Base-by-base conservation (phyloP, 2,329 filamentous ascomycete genomes). In the Westerdykella sp. region DNA sequence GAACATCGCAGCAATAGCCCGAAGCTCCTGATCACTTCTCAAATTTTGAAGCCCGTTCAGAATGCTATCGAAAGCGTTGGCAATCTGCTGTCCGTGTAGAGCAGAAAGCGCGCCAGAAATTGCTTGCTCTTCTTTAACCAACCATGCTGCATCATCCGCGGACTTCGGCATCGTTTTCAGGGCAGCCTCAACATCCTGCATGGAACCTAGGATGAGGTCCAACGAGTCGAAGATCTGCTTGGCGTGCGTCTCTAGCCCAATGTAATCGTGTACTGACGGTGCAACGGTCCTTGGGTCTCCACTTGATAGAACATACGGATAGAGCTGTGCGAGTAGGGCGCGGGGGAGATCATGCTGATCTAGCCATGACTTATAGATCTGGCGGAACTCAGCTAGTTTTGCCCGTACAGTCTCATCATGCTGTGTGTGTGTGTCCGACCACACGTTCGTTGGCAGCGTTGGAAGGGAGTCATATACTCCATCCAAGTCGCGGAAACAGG, bases 171-270 rank as follows among this genome's bases (percentile, higher is more conserved):
- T 68, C 3, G 72, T 70, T 10, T 71, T 66, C 7, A 80, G 69
- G 2, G 74, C 68, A 47, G 78, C 78, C 45, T 80, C 78, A 37
- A 85, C 75, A 49, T 83, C 80, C 63, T 96, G 88, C 38, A 95
- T 75, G 1, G 85, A 83, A 30, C 91, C 84, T 2, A 96, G 79
- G 22, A 91, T 78, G 39, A 80, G 79, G 64, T 95, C 86, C 37
- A 84, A 78, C n/a, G 85, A 72, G 1, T 68, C 76, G 31, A 86
- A 77, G 1, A 88, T 65, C 3, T 74, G 70, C 12, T 74, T 67
- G 34, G 81, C 77, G 36, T 89, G 76, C 0, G 67, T 60, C 14
- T 74, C 57, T 5, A 63, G 14, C 5, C 44, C 49, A 21, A 53
- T 21, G 15, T 39, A 46, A 15, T 43, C 10, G 5, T 49, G 38